Evolutionary conservation across 2,329 filamentous ascomycete species (phyloP).

Genomic region (Fusarium humuli): DNA sequence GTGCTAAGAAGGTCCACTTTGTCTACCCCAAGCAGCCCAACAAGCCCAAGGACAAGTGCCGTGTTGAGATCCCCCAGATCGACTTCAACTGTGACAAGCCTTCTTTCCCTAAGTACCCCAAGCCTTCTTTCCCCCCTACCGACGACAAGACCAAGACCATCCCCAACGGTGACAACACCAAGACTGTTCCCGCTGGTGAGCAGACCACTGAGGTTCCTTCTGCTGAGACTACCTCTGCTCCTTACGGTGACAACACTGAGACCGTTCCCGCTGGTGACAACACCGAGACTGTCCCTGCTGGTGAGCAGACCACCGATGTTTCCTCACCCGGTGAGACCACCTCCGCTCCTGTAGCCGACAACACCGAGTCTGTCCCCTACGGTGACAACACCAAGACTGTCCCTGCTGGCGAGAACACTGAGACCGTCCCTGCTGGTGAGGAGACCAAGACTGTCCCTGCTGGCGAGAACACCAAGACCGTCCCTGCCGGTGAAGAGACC

Average conservation of each 20-base stretch:
- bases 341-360: constrained; percentile 52
- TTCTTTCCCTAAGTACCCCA: constrained; percentile 27
- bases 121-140: constrained; percentile 8
- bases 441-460: constrained; percentile 19
- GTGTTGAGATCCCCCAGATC: constrained; percentile 79
- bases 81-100: constrained; percentile 75
- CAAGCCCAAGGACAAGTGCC: constrained; percentile 69
- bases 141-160: constrained; percentile 54
- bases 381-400: constrained; percentile 28
- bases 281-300: constrained; percentile 28
- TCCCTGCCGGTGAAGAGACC: neutral
- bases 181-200: constrained; percentile 12
- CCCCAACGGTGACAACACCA: constrained; percentile 30
- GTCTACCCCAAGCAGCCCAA: constrained; percentile 68
- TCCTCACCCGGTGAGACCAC: constrained; percentile 22
- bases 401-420: constrained; percentile 6
- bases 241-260: constrained; percentile 22
- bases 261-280: constrained; percentile 27
- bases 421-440: constrained; percentile 11
- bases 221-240: constrained; percentile 18
- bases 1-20: constrained; percentile 84
- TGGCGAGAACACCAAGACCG: constrained; percentile 18
- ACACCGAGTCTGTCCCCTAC: constrained; percentile 51
- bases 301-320: constrained; percentile 22
- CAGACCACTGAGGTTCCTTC: constrained; percentile 13